Evolutionary conservation across 495 filamentous ascomycete genomes (phyloP).

Genomic region (Hypoxylon crocopeplum): DNA sequence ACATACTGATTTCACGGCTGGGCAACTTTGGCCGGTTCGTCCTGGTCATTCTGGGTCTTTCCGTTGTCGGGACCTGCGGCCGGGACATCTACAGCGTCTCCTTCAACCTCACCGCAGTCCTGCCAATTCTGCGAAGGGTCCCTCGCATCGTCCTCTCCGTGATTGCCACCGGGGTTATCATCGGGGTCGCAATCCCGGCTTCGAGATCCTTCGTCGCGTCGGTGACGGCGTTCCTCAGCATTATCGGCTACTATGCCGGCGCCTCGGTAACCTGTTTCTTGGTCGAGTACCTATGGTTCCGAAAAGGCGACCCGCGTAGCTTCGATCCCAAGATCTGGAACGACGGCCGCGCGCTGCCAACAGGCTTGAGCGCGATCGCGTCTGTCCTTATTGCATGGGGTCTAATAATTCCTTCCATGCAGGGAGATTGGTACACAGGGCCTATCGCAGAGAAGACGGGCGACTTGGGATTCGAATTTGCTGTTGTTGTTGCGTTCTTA

Average conservation of each 20-base stretch:
- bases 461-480: conserved; percentile 57
- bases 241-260: conserved; percentile 54
- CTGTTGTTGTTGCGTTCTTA: conserved; percentile 48
- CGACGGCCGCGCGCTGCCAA: conserved; percentile 45
- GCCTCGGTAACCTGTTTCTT: conserved; percentile 50
- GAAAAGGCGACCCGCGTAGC: conserved; percentile 30
- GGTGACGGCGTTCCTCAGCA: conserved; percentile 51
- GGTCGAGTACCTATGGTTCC: conserved; percentile 51
- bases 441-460: conserved; percentile 53
- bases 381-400: conserved; percentile 40
- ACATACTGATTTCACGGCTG: conserved; percentile 48
- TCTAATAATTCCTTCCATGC: conserved; percentile 54
- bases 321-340: conserved; percentile 50
- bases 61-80: conserved; percentile 51
- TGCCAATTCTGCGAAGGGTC: conserved; percentile 44
- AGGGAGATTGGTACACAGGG: conserved; percentile 54
- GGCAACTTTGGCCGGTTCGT: conserved; percentile 56
- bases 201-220: conserved; percentile 51
- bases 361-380: conserved; percentile 47
- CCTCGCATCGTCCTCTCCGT: conserved; percentile 51
- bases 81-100: conserved; percentile 45
- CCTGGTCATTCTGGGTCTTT: conserved; percentile 53
- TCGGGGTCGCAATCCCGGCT: conserved; percentile 52
- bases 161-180: conserved; percentile 47
- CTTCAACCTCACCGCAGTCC: conserved; percentile 53